phyloP scores from a whole-genome alignment of 495 filamentous ascomycete species.

The Chaetomidium leptoderma region DNA sequence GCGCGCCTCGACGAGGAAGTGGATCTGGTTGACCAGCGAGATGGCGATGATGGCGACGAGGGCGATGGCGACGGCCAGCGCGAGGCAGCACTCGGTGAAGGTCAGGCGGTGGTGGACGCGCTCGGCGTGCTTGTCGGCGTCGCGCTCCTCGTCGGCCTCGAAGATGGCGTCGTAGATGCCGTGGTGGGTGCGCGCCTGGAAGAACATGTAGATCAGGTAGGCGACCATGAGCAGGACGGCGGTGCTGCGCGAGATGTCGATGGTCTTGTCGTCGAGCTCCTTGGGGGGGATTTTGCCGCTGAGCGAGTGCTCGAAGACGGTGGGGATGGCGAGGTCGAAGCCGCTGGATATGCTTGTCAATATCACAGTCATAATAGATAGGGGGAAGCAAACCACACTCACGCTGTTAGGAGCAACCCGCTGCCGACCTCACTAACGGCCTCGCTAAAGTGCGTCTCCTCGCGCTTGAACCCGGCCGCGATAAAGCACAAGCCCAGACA shows the following conservation, averaged over 20 bases:
- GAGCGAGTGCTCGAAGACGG: constrained; percentile 67
- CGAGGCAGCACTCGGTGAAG: constrained; percentile 66
- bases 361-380: constrained; percentile 2
- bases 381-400: constrained; percentile 24
- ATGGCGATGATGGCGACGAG: constrained; percentile 78
- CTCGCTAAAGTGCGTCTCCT: constrained; percentile 66
- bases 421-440: constrained; percentile 77
- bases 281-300: constrained; percentile 31
- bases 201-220: constrained; percentile 72
- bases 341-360: constrained; percentile 37
- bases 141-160: constrained; percentile 64
- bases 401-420: constrained; percentile 75
- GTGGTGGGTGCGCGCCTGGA: constrained; percentile 80
- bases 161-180: constrained; percentile 63
- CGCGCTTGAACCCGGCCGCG: constrained; percentile 62
- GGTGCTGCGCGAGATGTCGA: constrained; percentile 69
- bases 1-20: constrained; percentile 59
- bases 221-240: constrained; percentile 75
- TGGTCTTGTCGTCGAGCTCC: constrained; percentile 46
- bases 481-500: constrained; percentile 56
- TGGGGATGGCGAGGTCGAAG: constrained; percentile 77
- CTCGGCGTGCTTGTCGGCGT: constrained; percentile 65
- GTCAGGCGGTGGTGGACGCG: constrained; percentile 67
- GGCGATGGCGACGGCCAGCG: constrained; percentile 60
- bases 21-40: constrained; percentile 76